Conservation (phyloP, 2,329 filamentous ascomycete species). For the Gremmenia infestans region DNA sequence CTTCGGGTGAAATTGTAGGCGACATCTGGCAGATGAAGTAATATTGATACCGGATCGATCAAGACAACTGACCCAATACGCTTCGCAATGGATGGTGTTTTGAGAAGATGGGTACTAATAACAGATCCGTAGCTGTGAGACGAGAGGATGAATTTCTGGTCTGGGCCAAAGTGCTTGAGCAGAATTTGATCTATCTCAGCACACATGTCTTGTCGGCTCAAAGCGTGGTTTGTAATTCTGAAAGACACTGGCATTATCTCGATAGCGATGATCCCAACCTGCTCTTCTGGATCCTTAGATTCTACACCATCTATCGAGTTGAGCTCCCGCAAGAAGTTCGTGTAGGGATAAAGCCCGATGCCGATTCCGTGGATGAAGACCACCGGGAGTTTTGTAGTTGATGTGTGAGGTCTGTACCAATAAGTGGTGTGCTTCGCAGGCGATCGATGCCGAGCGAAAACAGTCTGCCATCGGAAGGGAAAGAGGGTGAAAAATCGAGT, state of each 20-base stretch:
- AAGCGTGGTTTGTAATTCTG: conserved; percentile 47
- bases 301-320: conserved; percentile 34
- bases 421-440: conserved; percentile 47
- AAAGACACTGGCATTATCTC: conserved; percentile 56
- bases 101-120: conserved; percentile 51
- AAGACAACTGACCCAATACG: conserved; percentile 48
- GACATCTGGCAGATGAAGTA: conserved; percentile 57
- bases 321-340: conserved; percentile 48
- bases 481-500: conserved; percentile 44
- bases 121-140: conserved; percentile 52
- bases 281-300: conserved; percentile 35
- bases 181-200: conserved; percentile 49
- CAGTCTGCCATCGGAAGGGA: conserved; percentile 46
- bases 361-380: conserved; percentile 62
- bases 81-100: conserved; percentile 34
- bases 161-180: conserved; percentile 40
- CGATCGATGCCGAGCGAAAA: conserved; percentile 42
- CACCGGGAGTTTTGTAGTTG: conserved; percentile 49
- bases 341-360: conserved; percentile 53
- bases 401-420: conserved; percentile 57
- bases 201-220: conserved; percentile 44
- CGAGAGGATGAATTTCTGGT: conserved; percentile 46
- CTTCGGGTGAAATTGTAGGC: conserved; percentile 55
- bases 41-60: conserved; percentile 55
- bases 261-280: conserved; percentile 52